Base-by-base conservation (phyloP, 2,329 filamentous ascomycete genomes). In the Aspergillus sojae region DNA sequence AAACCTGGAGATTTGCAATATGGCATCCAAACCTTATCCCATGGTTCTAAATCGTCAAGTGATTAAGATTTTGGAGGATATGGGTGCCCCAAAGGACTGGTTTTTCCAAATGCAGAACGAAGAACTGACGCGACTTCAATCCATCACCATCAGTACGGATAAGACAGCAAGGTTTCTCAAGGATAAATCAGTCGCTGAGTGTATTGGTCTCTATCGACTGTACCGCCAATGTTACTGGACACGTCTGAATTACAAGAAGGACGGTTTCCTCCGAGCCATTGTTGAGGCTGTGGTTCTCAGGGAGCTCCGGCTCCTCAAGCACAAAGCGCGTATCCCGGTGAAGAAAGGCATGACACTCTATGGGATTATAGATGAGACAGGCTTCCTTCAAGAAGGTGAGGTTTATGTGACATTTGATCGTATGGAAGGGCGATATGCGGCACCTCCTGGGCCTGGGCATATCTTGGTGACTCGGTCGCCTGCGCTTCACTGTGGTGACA, bases 11-110 rank as follows among this genome's bases (percentile, higher is more conserved):
- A 70, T 71, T 14, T 71, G 68, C 71, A 90, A 90, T 54, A 84
- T 87, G 48, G 88, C 88, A 0, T 87, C 86, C 43, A 87, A 84
- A 57, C 89, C 91, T 0, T 83, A 94, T 7, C 86, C 86, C 0
- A 82, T 94, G 68, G 86, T 88, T 21, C 83, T 96, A 1, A 96
- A 96, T 71, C 88, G 90, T 0, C 91, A 92, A 67, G 82, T 94
- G 65, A 93, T 96, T 78, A 96, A 96, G 74, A 93, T 96, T 5
- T 76, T 96, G 0, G 93, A 96, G 71, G 93, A 96, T 67, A 88
- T 94, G 75, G 84, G 85, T 0, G 87, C 91, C 0, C 73, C 81
- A 0, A 71, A 79, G 1, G 61, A 77, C 0, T 89, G 86, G 74
- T 94, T 96, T 67, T 72, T 90, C 12, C 71, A 81, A 0, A 77